These are phyloP conservation scores for Solanum tacnaense DNA, from an alignment of 257 asterid genomes.

Conservation along the genomic window DNA sequence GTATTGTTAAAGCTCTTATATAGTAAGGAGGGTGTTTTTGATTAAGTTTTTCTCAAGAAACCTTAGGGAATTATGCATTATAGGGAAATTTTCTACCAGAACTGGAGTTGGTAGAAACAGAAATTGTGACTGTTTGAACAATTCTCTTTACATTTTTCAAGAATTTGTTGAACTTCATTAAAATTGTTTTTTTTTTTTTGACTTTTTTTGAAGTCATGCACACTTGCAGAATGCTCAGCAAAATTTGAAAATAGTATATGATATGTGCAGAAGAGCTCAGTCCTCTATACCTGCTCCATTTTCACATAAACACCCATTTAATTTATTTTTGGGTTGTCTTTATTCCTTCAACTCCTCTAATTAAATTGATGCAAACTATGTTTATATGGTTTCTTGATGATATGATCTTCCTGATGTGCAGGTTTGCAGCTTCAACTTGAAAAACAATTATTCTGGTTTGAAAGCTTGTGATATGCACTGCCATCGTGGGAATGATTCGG, in stretches of 20 bases:
- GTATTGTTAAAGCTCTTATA: background rate
- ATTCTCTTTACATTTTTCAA: background rate
- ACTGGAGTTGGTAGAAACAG: background rate
- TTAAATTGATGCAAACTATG: background rate
- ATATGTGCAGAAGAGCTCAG: background rate
- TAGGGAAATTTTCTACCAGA: background rate
- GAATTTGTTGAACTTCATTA: background rate
- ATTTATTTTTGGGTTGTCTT: background rate
- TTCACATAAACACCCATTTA: background rate
- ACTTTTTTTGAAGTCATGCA: background rate
- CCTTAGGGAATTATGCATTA: background rate
- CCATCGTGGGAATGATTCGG: slow-evolving; percentile 3
- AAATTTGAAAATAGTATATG: background rate
- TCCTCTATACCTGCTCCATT: background rate
- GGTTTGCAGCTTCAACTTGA: slow-evolving; percentile 31
- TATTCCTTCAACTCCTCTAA: background rate
- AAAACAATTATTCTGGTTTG: slow-evolving; percentile 21
- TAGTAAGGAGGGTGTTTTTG: background rate
- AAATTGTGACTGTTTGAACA: background rate
- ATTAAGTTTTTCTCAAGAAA: background rate
- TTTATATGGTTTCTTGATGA: background rate
- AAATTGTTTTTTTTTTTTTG: background rate
- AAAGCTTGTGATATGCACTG: slow-evolving; percentile 29
- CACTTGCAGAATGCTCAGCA: background rate
- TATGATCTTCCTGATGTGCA: slow-evolving; percentile 21